Base-by-base conservation (phyloP, 2,329 filamentous ascomycete species). In the Nakataea oryzae region DNA sequence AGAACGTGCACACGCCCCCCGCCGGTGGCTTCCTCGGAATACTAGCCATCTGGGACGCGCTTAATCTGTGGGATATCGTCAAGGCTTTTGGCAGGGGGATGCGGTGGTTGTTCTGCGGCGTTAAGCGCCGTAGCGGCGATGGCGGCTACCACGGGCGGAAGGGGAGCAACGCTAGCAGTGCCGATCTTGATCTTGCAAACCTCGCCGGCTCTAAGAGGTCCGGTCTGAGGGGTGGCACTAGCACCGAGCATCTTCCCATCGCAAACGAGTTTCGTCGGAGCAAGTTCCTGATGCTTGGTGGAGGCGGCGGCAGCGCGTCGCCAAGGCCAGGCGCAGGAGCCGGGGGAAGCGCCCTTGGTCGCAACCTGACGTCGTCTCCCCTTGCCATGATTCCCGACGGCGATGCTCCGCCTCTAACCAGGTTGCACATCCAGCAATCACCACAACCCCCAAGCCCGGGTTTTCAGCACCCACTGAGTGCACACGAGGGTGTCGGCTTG, bases 51-150 rank as follows among this genome's bases (percentile, higher is more conserved):
- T 71, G 79, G 1, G 87, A 93, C 68, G 86, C 90, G 1, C 80
- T 92, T 71, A 95, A 95, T 69, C 81, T 89, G 0, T 91, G 90
- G 86, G 91, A 96, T 72, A 82, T 96, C 55, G 75, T 91, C 69
- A 96, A 93, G 74, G 89, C 89, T 0, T 86, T 89, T 64, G 89
- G 87, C 11, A 83, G 91, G 60, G 88, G 89, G 27, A 83, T 91
- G 68, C 83, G 88, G 67, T 96, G 91, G 92, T 77, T 96, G 26
- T 87, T 93, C 65, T 84, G 91, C 21, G 91, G 91, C 55, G 81
- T 84, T 61, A 87, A 85, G 71, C 74, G 78, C 64, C 82, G 88
- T 63, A 78, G 80, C 66, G 69, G 79, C 24, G 82, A 86, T 64
- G 62, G 73, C 54, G 82, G 79, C 66, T 85, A 85, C 65, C 72